These are phyloP conservation scores for Epichloe sibirici DNA, from an alignment of 2,329 filamentous ascomycete genomes.

Conservation along the genomic window DNA sequence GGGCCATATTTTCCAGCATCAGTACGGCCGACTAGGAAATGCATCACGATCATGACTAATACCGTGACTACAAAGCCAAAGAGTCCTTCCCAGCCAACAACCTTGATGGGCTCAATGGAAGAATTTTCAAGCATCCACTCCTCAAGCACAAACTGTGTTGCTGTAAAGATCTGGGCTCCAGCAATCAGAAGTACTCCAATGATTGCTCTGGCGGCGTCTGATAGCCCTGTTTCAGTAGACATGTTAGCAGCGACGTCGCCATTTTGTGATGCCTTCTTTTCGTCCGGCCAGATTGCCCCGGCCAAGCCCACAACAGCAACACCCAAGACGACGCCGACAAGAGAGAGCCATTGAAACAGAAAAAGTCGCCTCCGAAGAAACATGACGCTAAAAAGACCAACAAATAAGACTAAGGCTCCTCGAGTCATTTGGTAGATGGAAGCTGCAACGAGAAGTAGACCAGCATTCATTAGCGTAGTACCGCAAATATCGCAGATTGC, in stretches of 20 bases:
- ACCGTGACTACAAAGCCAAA: conserved; percentile 80
- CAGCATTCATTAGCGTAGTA: conserved; percentile 95
- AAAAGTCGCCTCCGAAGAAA: conserved; percentile 72
- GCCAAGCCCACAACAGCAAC: conserved; percentile 85
- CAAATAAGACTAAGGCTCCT: conserved; percentile 87
- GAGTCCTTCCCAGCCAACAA: conserved; percentile 91
- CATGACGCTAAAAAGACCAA: conserved; percentile 86
- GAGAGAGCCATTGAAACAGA: conserved; percentile 84
- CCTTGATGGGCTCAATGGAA: conserved; percentile 63
- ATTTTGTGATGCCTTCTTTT: conserved; percentile 33
- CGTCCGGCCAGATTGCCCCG: conserved; percentile 65
- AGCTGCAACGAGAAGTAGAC: conserved; percentile 82
- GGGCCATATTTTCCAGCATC: conserved; percentile 64
- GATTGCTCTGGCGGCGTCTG: conserved; percentile 40
- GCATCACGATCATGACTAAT: conserved; percentile 66
- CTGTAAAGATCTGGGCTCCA: conserved; percentile 90
- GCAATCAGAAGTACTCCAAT: conserved; percentile 85
- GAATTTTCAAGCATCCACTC: conserved; percentile 72
- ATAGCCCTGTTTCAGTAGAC: conserved; percentile 26
- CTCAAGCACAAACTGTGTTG: conserved; percentile 89
- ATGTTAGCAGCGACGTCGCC: conserved; percentile 19
- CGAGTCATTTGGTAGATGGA: conserved; percentile 99
- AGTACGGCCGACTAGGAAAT: conserved; percentile 64
- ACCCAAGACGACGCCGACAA: conserved; percentile 76
- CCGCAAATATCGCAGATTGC: conserved; percentile 89